A percentile compares a stretch with the other conserved stretches of the same genome.
Conservation (phyloP, 129 eudicot genomes). For the Scalesia atractyloides region DNA sequence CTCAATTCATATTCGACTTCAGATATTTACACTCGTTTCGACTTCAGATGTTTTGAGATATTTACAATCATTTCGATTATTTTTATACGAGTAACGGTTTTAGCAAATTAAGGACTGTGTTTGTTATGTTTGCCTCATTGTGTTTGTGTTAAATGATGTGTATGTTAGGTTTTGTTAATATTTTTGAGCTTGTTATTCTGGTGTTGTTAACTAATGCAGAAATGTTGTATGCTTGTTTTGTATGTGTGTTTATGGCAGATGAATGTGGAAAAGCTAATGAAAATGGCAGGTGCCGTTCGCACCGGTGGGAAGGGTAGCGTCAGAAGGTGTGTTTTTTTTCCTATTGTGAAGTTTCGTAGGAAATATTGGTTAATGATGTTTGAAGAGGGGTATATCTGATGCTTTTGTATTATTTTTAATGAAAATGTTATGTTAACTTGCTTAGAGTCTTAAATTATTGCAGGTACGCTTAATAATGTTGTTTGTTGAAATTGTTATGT, state of each 20-base stretch:
- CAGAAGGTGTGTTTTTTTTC: slow-evolving; percentile 47
- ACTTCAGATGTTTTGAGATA: too few species aligned
- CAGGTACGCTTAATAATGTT: too few species aligned
- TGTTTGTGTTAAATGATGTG: not conserved
- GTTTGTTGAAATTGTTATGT: too few species aligned
- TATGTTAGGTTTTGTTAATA: not conserved
- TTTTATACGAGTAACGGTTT: not conserved
- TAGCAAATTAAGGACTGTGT: not conserved
- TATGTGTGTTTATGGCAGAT: slow-evolving; percentile 39
- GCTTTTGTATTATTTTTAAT: not conserved
- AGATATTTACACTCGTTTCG: too few species aligned
- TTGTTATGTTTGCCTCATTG: not conserved
- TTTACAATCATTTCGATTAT: not conserved
- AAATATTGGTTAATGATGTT: not conserved
- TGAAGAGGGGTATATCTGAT: not conserved
- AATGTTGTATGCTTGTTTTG: not conserved
- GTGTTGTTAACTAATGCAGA: not conserved
- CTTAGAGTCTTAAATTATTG: too few species aligned
- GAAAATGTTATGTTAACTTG: too few species aligned
- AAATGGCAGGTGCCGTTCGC: slow-evolving; percentile 88
- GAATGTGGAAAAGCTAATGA: slow-evolving; percentile 75
- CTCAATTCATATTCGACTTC: not conserved
- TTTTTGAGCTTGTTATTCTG: not conserved
- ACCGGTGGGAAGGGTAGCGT: slow-evolving; percentile 77
- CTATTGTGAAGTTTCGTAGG: not conserved